Percentiles rank a stretch among this genome's conserved stretches.
These are phyloP conservation scores for Colletotrichum kahawae DNA, from an alignment of 2,329 filamentous ascomycete genomes.

Conservation along the genomic window DNA sequence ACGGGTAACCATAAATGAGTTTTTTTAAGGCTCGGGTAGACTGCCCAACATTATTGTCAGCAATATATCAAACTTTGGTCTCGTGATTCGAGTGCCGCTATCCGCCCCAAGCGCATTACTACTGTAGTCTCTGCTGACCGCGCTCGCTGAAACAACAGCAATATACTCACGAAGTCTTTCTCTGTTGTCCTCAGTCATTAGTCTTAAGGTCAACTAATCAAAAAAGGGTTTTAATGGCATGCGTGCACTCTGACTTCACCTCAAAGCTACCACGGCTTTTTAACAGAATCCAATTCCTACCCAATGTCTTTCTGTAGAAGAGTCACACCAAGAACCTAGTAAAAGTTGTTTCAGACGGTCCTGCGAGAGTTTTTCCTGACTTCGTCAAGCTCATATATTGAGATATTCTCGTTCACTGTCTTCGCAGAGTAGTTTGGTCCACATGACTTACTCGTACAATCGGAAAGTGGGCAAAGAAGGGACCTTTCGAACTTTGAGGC, in stretches of 20 bases:
- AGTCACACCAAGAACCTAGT: background rate
- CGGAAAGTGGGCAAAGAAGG: background rate
- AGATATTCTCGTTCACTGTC: background rate
- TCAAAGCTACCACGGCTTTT: background rate
- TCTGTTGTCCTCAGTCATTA: background rate
- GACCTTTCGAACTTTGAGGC: fast-evolving
- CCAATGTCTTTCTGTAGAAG: background rate
- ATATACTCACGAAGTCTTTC: background rate
- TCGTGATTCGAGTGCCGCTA: background rate
- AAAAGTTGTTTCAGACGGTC: background rate
- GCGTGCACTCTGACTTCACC: background rate
- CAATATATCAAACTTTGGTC: background rate
- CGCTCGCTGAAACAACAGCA: background rate
- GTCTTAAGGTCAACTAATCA: background rate
- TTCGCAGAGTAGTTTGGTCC: background rate
- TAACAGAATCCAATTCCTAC: background rate
- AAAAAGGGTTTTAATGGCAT: background rate
- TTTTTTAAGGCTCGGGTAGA: background rate
- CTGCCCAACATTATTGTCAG: background rate
- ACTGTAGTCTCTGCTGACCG: background rate
- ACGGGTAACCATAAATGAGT: background rate
- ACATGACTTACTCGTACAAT: background rate
- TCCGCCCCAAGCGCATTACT: background rate
- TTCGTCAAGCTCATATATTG: background rate
- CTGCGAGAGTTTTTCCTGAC: background rate